Evolutionary conservation across 1,284 basidiomycete species (phyloP), one percentile per base, ranked within the genome.

Genomic region (Rhodotorula sp.): DNA sequence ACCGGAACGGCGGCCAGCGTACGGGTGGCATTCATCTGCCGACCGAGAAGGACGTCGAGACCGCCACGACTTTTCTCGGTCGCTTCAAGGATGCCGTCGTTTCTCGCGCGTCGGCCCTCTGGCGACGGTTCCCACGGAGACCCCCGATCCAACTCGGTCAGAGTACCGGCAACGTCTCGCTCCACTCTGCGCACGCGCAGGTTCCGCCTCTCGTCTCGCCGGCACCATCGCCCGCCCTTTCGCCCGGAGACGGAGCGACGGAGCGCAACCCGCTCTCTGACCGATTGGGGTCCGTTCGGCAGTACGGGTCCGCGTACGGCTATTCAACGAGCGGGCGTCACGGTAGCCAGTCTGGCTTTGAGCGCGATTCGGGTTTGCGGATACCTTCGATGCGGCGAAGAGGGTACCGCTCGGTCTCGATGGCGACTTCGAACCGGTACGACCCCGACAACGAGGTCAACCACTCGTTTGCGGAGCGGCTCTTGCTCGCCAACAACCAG

Each of bases 401-500:
- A 6, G 62, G 61, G 2, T 60, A 43, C 48, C 58, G 70, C 6
- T 63, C 67, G 3, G 58, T 68, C 47, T 66, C 64, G n/a, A 58
- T 70, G 51, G 71, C 68, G 48, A 65, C 78, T 12, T 64, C 74
- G 46, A 70, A 67, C 29, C 66, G 69, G 5, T 75, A 76, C 48
- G 75, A 75, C 29, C 75, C 74, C 7, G 71, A 75, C 59, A 76
- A 76, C 60, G 78, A 79, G 20, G 62, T 71, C 5, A 62, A 65
- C 12, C 69, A 70, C 15, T 73, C 64, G 3, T 92, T 98, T 77
- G 91, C 95, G 0, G 92, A 97, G 80, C 76, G 82, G 63, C 81
- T 96, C n/a, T 83, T 96, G 43, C 88, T 96, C 83, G 84, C 93
- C 6, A 94, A 95, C 81, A 92, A 94, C 80, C 90, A 92, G 79